Evolutionary conservation across 2,329 filamentous ascomycete species (phyloP).

Genomic region (Colletotrichum trifolii): DNA sequence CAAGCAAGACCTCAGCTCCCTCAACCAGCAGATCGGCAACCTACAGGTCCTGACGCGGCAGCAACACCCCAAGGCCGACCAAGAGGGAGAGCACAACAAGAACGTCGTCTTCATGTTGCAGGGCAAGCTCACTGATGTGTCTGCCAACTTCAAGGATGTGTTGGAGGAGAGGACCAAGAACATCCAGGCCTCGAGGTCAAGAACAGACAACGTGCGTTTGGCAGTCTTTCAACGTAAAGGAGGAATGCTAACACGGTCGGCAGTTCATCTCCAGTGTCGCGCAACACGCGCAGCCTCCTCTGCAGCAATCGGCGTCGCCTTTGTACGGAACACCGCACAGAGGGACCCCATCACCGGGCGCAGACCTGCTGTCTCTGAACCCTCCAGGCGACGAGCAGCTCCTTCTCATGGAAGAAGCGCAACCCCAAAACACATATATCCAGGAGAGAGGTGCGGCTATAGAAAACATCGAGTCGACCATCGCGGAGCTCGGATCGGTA

Average conservation of each 20-base stretch:
- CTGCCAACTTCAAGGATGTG: slow-evolving; percentile 96
- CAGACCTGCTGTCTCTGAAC: slow-evolving; percentile 85
- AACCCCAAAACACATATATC: slow-evolving; percentile 87
- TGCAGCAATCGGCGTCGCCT: slow-evolving; percentile 83
- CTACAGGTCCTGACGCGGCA: slow-evolving; percentile 83
- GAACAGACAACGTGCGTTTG: slow-evolving; percentile 78
- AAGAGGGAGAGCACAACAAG: slow-evolving; percentile 97
- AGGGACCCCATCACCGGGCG: slow-evolving; percentile 72
- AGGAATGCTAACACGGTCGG: slow-evolving; percentile 8
- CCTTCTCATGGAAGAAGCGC: slow-evolving; percentile 92
- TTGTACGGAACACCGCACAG: slow-evolving; percentile 83
- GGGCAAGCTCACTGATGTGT: slow-evolving; percentile 88
- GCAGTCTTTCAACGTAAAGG: too few species aligned
- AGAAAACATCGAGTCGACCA: slow-evolving; percentile 95
- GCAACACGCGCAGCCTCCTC: slow-evolving; percentile 75
- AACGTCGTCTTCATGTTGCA: slow-evolving; percentile 94
- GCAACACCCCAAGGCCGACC: slow-evolving; percentile 77
- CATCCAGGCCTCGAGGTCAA: slow-evolving; percentile 90
- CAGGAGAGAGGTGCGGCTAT: slow-evolving; percentile 95
- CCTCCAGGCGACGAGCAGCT: slow-evolving; percentile 89
- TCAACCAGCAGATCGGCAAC: slow-evolving; percentile 86
- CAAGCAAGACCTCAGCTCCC: slow-evolving; percentile 89
- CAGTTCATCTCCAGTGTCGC: slow-evolving; percentile 88
- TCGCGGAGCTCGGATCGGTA: slow-evolving; percentile 80
- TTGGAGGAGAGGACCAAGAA: slow-evolving; percentile 97